These are phyloP conservation scores for Barnettozyma botsteinii DNA, from an alignment of 805 yeast genomes.

Conservation along the genomic window DNA sequence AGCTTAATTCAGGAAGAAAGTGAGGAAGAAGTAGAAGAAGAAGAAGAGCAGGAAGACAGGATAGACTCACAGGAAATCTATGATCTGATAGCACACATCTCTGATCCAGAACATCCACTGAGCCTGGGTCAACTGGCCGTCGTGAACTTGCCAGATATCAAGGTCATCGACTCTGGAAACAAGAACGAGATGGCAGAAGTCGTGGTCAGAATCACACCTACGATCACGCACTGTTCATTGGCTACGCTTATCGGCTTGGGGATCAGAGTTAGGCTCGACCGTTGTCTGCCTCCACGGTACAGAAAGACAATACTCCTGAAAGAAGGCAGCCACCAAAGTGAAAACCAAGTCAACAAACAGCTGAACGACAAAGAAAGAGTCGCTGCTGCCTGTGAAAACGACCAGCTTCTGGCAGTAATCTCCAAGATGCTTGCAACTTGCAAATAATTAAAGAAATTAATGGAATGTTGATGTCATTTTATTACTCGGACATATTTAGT, in stretches of 20 bases:
- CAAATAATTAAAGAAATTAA: slow-evolving; percentile 21
- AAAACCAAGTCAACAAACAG: slow-evolving; percentile 92
- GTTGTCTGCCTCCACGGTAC: slow-evolving; percentile 81
- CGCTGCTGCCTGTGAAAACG: slow-evolving; percentile 97
- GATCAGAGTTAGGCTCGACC: slow-evolving; percentile 81
- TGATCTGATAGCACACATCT: slow-evolving; percentile 77
- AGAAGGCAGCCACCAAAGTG: slow-evolving; percentile 94
- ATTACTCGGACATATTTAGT: too few relatives aligned
- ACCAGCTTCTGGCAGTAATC: slow-evolving; percentile 83
- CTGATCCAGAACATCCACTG: slow-evolving; percentile 97
- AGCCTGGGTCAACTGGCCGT: slow-evolving; percentile 93
- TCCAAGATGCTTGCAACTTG: slow-evolving; percentile 90
- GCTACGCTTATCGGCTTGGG: slow-evolving; percentile 96
- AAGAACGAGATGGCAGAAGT: slow-evolving; percentile 62
- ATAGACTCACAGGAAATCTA: slow-evolving; percentile 88
- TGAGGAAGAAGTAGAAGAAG: slow-evolving; percentile 26
- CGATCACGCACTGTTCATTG: slow-evolving; percentile 94
- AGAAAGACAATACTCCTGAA: slow-evolving; percentile 75
- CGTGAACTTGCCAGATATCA: slow-evolving; percentile 77
- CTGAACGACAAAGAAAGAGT: slow-evolving; percentile 96
- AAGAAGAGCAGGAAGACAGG: slow-evolving; percentile 45
- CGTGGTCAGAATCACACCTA: slow-evolving; percentile 83
- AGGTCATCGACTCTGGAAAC: slow-evolving; percentile 54
- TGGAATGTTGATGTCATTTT: too few relatives aligned
- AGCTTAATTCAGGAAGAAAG: slow-evolving; percentile 4